Conservation (phyloP, 2,329 filamentous ascomycete genomes). For the Xylariaceae sp. region DNA sequence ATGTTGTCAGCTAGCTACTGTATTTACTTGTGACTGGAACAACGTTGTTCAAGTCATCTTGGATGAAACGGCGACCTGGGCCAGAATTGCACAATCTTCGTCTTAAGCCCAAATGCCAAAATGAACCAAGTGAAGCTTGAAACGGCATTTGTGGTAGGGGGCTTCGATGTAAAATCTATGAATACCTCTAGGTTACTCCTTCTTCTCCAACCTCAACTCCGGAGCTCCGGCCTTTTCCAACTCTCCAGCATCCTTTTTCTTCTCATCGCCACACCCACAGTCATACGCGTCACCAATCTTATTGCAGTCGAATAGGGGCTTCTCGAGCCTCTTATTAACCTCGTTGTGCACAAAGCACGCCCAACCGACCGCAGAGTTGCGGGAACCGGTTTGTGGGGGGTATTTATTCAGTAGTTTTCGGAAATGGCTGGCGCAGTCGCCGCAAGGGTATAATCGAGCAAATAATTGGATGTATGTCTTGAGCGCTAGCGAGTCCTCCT, state of each 20-base stretch:
- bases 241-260: conserved; percentile 28
- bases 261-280: conserved; percentile 63
- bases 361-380: conserved; percentile 62
- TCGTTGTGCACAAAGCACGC: conserved; percentile 63
- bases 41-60: too few species aligned
- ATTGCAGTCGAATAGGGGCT: conserved; percentile 58
- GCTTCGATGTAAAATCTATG: too few species aligned
- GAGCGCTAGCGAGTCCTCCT: conserved; percentile 57
- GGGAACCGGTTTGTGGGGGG: conserved; percentile 59
- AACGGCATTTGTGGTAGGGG: too few species aligned
- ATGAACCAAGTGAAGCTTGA: too few species aligned
- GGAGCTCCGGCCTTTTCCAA: conserved; percentile 23
- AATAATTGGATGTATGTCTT: conserved; percentile 62
- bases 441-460: conserved; percentile 63
- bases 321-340: conserved; percentile 59
- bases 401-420: conserved; percentile 55
- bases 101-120: too few species aligned
- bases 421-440: conserved; percentile 65
- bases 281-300: conserved; percentile 68
- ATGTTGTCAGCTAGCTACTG: too few species aligned
- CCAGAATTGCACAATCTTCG: too few species aligned
- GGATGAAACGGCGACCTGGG: too few species aligned
- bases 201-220: conserved; percentile 27
- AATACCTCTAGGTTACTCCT: conserved; percentile 22
- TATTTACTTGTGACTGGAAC: too few species aligned